Evolutionary conservation across 2,329 filamentous ascomycete species (phyloP).

Genomic region (Didymella sp.): DNA sequence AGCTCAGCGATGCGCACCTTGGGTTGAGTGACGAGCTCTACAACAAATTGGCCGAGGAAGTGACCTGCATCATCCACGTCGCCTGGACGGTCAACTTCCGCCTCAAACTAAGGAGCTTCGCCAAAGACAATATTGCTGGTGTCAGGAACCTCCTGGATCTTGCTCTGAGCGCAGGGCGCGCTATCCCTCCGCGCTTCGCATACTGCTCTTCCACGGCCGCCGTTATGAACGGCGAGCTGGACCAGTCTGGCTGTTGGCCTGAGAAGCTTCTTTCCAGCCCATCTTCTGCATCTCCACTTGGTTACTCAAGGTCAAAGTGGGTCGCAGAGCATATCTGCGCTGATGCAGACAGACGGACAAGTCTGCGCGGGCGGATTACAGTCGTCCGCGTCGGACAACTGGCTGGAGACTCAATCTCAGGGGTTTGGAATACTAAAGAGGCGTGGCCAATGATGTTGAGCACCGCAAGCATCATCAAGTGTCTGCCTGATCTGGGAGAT

Average conservation of each 20-base stretch:
- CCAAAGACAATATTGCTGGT: slow-evolving; percentile 60
- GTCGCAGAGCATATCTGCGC: slow-evolving; percentile 64
- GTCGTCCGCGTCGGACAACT: slow-evolving; percentile 53
- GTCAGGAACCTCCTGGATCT: slow-evolving; percentile 59
- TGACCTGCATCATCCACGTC: slow-evolving; percentile 65
- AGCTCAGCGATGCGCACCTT: slow-evolving; percentile 57
- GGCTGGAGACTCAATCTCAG: slow-evolving; percentile 43
- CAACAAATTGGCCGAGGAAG: slow-evolving; percentile 50
- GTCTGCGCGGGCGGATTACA: slow-evolving; percentile 38
- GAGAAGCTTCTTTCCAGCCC: slow-evolving; percentile 55
- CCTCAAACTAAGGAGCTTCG: slow-evolving; percentile 63
- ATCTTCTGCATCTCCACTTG: slow-evolving; percentile 55
- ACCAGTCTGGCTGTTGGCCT: slow-evolving; percentile 37
- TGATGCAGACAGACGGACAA: slow-evolving; percentile 43
- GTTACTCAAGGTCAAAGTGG: slow-evolving; percentile 64
- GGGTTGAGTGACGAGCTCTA: slow-evolving; percentile 57
- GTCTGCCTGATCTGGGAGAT: slow-evolving; percentile 38
- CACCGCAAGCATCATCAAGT: slow-evolving; percentile 36
- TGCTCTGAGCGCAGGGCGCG: slow-evolving; percentile 44
- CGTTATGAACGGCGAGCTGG: slow-evolving; percentile 41
- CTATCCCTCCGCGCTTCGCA: slow-evolving; percentile 49
- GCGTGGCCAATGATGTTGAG: slow-evolving; percentile 50
- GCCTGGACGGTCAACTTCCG: slow-evolving; percentile 73
- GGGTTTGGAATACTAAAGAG: slow-evolving; percentile 43
- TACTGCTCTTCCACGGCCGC: slow-evolving; percentile 63